These are phyloP conservation scores for Hypomontagnella submonticulosa DNA, from an alignment of 495 filamentous ascomycete species.

Conservation along the genomic window DNA sequence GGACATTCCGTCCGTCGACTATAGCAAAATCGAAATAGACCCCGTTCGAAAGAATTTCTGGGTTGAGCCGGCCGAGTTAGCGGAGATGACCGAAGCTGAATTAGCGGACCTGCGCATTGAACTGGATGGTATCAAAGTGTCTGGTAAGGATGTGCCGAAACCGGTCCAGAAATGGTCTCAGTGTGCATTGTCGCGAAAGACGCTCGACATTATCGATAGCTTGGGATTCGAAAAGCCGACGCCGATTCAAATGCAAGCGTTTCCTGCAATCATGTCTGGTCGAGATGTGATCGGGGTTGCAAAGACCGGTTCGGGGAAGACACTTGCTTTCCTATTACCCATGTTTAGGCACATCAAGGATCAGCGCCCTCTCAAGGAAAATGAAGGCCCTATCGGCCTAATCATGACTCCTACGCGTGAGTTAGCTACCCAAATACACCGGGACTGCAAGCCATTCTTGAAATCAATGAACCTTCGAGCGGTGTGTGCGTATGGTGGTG, in stretches of 20 bases:
- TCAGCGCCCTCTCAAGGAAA: constrained; percentile 80
- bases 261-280: constrained; percentile 95
- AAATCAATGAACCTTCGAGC: constrained; percentile 90
- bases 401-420: constrained; percentile 97
- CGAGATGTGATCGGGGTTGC: constrained; percentile 96
- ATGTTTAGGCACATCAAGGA: constrained; percentile 99
- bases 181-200: constrained; percentile 86
- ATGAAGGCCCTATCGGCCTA: constrained; percentile 87
- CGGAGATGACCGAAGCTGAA: constrained; percentile 87
- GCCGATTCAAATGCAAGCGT: constrained; percentile 93
- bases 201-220: constrained; percentile 84
- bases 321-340: constrained; percentile 90
- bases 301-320: constrained; percentile 99
- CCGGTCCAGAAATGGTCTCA: constrained; percentile 97
- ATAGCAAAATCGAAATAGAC: constrained; percentile 84
- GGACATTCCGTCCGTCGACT: constrained; percentile 87
- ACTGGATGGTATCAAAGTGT: constrained; percentile 93
- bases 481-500: constrained; percentile 95
- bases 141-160: constrained; percentile 85
- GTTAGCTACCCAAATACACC: constrained; percentile 92
- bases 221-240: constrained; percentile 91
- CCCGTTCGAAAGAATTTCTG: constrained; percentile 94
- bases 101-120: constrained; percentile 82
- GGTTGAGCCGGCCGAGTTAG: constrained; percentile 84
- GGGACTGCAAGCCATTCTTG: constrained; percentile 92